A percentile compares a stretch with the other conserved stretches of the same genome.
Conservation (phyloP, 106 monocot species). For the Apostasia shenzhenica region DNA sequence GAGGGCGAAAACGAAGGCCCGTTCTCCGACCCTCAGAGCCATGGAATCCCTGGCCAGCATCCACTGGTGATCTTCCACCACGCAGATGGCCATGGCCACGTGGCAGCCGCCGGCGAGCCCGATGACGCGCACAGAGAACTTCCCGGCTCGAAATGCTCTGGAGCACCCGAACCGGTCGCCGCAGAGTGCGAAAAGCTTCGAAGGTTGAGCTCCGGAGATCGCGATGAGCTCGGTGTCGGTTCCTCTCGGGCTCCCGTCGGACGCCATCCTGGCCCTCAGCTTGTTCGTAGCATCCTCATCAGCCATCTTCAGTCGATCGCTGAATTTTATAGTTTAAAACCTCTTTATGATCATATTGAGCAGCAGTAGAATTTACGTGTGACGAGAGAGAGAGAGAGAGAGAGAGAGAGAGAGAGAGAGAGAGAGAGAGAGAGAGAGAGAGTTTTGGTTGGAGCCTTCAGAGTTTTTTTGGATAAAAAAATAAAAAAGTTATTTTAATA, state of each 20-base stretch:
- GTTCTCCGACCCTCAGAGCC: conserved; percentile 10
- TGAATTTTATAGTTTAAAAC: no score
- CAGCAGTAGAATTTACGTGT: no score
- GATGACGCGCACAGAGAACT: conserved; percentile 25
- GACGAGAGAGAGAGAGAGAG: no score
- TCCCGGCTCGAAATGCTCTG: conserved; percentile 20
- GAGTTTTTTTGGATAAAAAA: no score
- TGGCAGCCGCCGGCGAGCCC: conserved; percentile 4
- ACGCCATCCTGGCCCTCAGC: conserved; percentile 17
- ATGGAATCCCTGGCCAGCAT: conserved; percentile 36
- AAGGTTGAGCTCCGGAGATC: conserved; percentile 2
- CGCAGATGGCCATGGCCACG: conserved; percentile 27
- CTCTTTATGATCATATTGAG: no score
- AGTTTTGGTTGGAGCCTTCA: no score
- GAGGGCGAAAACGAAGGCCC: conserved; percentile 25
- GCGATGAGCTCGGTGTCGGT: conserved; percentile 35
- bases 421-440: no score
- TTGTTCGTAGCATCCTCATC: not conserved
- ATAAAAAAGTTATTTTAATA: no score
- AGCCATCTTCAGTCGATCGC: no score
- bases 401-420: no score
- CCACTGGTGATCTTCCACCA: conserved; percentile 47
- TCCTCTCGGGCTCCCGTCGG: conserved; percentile 19
- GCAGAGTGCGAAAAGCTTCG: conserved; percentile 27
- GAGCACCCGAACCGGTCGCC: conserved; percentile 16